phyloP scores from a whole-genome alignment of 106 monocot genomes.

The Agapanthus africanus region DNA sequence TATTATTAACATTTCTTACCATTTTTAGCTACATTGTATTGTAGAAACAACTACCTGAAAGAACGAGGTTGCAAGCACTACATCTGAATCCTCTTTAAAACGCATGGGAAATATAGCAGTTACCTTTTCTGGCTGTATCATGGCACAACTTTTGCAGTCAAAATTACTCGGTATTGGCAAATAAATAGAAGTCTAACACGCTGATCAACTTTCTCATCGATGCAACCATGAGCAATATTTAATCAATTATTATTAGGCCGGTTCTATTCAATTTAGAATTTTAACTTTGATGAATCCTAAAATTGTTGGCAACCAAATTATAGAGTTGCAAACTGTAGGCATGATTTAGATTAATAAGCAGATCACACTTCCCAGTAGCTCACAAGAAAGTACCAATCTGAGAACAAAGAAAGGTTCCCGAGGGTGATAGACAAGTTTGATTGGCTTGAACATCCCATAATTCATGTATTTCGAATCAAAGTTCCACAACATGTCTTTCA shows the following conservation, averaged over 20 bases:
- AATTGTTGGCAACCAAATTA: background rate
- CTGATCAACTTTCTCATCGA: too few species aligned
- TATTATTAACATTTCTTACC: background rate
- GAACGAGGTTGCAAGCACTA: constrained; percentile 53
- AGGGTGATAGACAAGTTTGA: constrained; percentile 50
- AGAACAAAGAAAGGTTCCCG: constrained; percentile 61
- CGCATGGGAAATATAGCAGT: constrained; percentile 65
- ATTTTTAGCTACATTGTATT: background rate
- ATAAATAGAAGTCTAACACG: too few species aligned
- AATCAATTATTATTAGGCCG: background rate
- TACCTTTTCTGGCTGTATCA: constrained; percentile 37
- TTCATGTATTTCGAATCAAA: constrained; percentile 28
- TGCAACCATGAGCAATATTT: too few species aligned
- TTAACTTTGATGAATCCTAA: background rate
- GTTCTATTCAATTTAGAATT: background rate
- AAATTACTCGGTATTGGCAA: background rate
- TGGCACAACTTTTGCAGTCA: background rate
- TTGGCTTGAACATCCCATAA: constrained; percentile 27
- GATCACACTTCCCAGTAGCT: background rate
- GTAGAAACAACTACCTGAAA: constrained; percentile 42
- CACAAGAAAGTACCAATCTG: constrained; percentile 31
- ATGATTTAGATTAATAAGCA: background rate
- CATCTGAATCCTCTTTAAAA: constrained; percentile 59
- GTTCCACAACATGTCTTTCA: constrained; percentile 53
- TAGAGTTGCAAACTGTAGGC: background rate